Conservation (phyloP, 2,329 filamentous ascomycete species). For the Penicillium verrucosum region DNA sequence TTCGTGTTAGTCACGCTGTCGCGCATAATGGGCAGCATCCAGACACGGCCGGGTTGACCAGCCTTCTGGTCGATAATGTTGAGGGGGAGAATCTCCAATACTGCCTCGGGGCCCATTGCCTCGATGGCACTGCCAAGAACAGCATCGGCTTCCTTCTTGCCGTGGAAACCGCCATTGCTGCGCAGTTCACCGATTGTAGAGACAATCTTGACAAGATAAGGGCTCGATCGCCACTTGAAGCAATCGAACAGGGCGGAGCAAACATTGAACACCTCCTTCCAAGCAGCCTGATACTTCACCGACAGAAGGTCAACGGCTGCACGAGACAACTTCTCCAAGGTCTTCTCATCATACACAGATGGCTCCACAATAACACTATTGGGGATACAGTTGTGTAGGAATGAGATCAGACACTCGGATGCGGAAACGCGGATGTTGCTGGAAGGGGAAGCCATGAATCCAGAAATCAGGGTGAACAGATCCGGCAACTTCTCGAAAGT, state of each 20-base stretch:
- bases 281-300: slow-evolving; percentile 89
- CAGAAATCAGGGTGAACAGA: slow-evolving; percentile 73
- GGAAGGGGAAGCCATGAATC: slow-evolving; percentile 80
- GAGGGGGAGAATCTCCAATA: slow-evolving; percentile 77
- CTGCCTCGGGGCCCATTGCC: slow-evolving; percentile 83
- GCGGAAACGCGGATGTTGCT: slow-evolving; percentile 93
- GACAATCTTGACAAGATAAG: slow-evolving; percentile 71
- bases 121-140: slow-evolving; percentile 83
- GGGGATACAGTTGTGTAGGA: slow-evolving; percentile 86
- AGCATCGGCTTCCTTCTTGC: slow-evolving; percentile 91
- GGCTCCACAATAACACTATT: slow-evolving; percentile 79
- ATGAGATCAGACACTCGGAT: slow-evolving; percentile 90
- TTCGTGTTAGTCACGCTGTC: slow-evolving; percentile 88
- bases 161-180: slow-evolving; percentile 80
- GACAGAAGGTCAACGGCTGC: slow-evolving; percentile 71
- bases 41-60: slow-evolving; percentile 80
- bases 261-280: slow-evolving; percentile 91
- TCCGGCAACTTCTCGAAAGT: slow-evolving; percentile 88
- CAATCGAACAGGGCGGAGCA: slow-evolving; percentile 82
- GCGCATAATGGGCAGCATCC: slow-evolving; percentile 88
- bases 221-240: slow-evolving; percentile 78
- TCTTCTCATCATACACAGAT: slow-evolving; percentile 88
- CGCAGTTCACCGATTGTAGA: slow-evolving; percentile 82
- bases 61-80: slow-evolving; percentile 76
- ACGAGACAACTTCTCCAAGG: slow-evolving; percentile 72